Base-by-base conservation (phyloP, 139 green algal species). In the Chlamydomonas asymmetrica region DNA sequence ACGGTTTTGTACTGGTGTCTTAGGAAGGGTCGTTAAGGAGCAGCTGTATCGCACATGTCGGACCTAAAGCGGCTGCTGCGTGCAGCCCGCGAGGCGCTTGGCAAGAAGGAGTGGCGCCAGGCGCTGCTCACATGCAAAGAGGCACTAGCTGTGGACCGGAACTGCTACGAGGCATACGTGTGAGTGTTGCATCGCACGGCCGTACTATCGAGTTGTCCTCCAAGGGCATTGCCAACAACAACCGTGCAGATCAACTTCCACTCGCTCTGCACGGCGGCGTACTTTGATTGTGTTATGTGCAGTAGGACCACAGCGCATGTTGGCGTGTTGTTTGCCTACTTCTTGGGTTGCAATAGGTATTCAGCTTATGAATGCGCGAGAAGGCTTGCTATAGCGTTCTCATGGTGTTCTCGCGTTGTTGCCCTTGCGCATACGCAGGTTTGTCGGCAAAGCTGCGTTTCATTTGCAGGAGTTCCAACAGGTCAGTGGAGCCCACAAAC, bases 361-460 rank as follows among this genome's bases (percentile, higher is more conserved):
- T 52, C 27, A 34, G 3, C 61, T 59, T 32, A 50, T 64, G 43
- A 23, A 71, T n/a, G n/a, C n/a, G n/a, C n/a, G n/a, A n/a, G n/a
- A n/a, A n/a, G n/a, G n/a, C n/a, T n/a, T n/a, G n/a, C n/a, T n/a
- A n/a, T n/a, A n/a, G n/a, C n/a, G n/a, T n/a, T n/a, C n/a, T n/a
- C 32, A 63, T n/a, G 27, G 25, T 48, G 31, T 6, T 34, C 27
- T 37, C 43, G 20, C n/a, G 29, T 35, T 29, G 9, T 20, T 8
- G 56, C 57, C 41, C 32, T 54, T 35, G n/a, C n/a, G n/a, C n/a
- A n/a, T n/a, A n/a, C 25, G 52, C 80, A 93, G 87, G 31, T 82
- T 89, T 29, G 71, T 91, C 18, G 90, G 90, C 63, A 92, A 92
- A 59, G 87, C 88, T 1, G 87, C 88, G 0, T 91, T 87, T 41